phyloP scores from a whole-genome alignment of 345 rosid species.

The Gynandropsis gynandra region DNA sequence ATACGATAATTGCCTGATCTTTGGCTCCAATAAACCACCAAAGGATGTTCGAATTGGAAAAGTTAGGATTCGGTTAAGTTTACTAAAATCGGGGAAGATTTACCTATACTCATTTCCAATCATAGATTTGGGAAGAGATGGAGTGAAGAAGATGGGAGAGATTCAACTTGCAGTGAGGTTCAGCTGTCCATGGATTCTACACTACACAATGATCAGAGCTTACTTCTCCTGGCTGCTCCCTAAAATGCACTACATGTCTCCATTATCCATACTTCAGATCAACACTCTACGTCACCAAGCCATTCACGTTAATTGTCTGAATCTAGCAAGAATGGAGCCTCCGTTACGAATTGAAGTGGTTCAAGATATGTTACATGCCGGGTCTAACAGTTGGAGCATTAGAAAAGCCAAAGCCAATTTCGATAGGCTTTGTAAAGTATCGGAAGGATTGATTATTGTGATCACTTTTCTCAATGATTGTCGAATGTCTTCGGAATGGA shows the following conservation, averaged over 20 bases:
- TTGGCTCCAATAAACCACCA: rapidly evolving
- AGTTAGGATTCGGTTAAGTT: constrained; percentile 18
- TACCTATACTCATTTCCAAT: constrained; percentile 14
- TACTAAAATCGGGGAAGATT: background rate
- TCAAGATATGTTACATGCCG: constrained; percentile 13
- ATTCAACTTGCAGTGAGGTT: constrained; percentile 6
- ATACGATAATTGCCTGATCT: constrained; percentile 11
- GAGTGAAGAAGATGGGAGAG: constrained; percentile 18
- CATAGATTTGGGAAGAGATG: background rate
- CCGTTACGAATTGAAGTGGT: constrained; percentile 19
- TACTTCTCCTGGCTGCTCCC: constrained; percentile 13
- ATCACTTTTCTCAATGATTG: background rate
- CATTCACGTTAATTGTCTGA: background rate
- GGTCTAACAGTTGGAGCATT: constrained; percentile 5
- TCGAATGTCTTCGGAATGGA: background rate
- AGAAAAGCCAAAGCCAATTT: constrained; percentile 5
- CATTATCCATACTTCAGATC: background rate
- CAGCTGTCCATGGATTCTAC: background rate
- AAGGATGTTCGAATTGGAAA: constrained; percentile 14
- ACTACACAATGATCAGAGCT: background rate
- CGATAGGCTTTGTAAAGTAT: background rate
- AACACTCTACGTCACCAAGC: background rate
- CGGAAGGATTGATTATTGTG: background rate
- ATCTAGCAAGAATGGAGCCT: constrained; percentile 16
- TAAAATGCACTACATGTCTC: constrained; percentile 22